A percentile compares a stretch with the other conserved stretches of the same genome.
These are phyloP conservation scores for Hevea brasiliensis DNA, from an alignment of 345 rosid species.

Conservation along the genomic window DNA sequence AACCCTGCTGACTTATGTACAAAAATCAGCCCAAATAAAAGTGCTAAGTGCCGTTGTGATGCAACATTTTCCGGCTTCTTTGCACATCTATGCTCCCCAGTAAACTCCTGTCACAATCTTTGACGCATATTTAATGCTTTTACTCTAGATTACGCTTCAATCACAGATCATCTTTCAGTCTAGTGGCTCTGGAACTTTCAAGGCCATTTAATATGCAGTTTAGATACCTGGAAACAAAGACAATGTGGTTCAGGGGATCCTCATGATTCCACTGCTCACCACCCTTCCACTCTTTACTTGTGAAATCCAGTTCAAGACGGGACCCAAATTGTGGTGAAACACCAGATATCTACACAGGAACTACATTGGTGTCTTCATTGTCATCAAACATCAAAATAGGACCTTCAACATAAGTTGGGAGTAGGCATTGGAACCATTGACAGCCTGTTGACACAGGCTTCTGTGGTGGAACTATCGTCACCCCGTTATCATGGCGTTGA, in stretches of 20 bases:
- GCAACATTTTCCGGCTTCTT: conserved; percentile 23
- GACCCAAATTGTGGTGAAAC: conserved; percentile 3
- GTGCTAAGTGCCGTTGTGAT: conserved; percentile 7
- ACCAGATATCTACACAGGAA: conserved; percentile 58
- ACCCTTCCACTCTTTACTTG: conserved; percentile 19
- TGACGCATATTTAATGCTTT: background rate
- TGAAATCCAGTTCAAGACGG: conserved; percentile 18
- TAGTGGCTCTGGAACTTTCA: background rate
- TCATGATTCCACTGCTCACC: background rate
- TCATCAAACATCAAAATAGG: conserved; percentile 75
- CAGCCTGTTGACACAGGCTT: conserved; percentile 76
- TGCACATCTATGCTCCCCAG: background rate
- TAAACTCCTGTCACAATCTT: background rate
- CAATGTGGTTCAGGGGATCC: background rate
- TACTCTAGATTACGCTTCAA: conserved; percentile 5
- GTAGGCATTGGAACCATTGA: conserved; percentile 70
- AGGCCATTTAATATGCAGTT: conserved; percentile 12
- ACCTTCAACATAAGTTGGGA: conserved; percentile 76
- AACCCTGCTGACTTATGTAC: conserved; percentile 30
- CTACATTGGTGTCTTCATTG: conserved; percentile 61
- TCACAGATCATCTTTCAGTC: background rate
- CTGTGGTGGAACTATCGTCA: conserved; percentile 75
- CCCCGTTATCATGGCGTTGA: conserved; percentile 75
- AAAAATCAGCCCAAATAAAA: conserved; percentile 24
- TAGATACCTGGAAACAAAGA: background rate